Conservation (phyloP, 2,329 filamentous ascomycete species). For the Microdochium bolleyi region DNA sequence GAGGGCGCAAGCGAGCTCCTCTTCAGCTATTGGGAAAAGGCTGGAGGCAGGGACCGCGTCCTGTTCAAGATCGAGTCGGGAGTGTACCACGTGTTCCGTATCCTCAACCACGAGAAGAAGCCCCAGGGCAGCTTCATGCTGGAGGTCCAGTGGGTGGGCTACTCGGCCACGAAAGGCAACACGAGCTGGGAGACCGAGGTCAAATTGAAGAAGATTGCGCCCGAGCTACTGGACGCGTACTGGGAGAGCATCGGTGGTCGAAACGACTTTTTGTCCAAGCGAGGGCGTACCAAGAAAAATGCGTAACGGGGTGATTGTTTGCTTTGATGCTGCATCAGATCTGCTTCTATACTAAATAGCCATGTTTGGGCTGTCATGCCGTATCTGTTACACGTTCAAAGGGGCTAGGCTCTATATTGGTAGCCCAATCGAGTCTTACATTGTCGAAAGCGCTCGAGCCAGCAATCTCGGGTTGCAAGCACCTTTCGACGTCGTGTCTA, state of each 20-base stretch:
- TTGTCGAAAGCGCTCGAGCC: background rate
- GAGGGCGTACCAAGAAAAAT: conserved; percentile 16
- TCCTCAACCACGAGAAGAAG: conserved; percentile 18
- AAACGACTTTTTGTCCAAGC: conserved; percentile 13
- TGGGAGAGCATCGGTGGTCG: conserved; percentile 20
- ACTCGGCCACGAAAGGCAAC: conserved; percentile 15
- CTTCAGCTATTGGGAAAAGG: conserved; percentile 22
- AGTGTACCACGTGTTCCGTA: conserved; percentile 17
- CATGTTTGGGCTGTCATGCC: background rate
- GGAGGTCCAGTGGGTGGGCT: conserved; percentile 24
- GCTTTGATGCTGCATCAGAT: no score
- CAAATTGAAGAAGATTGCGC: conserved; percentile 18
- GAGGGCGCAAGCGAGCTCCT: conserved; percentile 20
- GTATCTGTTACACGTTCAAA: background rate
- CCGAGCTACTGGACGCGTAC: conserved; percentile 14
- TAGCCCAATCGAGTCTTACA: background rate
- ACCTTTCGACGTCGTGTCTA: background rate
- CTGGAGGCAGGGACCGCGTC: conserved; percentile 18
- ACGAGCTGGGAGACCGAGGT: conserved; percentile 19
- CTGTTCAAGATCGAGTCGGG: conserved; percentile 17
- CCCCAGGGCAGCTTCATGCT: conserved; percentile 17
- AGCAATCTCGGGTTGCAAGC: background rate
- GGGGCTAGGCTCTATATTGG: no score
- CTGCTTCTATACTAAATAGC: background rate
- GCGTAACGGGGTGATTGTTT: background rate